These are phyloP conservation scores for Cercospora sp. DNA, from an alignment of 2,329 filamentous ascomycete species.

Conservation along the genomic window DNA sequence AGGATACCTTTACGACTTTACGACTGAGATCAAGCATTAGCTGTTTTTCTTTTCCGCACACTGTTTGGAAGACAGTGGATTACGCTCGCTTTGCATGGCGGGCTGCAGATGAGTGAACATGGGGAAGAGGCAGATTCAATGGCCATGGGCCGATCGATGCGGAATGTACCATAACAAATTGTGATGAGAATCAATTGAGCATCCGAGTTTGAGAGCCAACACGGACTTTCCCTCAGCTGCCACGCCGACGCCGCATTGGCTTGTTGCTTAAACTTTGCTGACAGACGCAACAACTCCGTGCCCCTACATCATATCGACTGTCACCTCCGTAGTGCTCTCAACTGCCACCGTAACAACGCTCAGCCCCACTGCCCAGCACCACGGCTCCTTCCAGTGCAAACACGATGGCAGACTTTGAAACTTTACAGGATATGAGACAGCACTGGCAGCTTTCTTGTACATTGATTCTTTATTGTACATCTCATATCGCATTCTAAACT, in stretches of 20 bases:
- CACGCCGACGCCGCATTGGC: not conserved
- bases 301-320: not conserved
- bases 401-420: not conserved
- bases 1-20: conserved; percentile 9
- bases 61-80: not conserved
- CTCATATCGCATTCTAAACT: not conserved
- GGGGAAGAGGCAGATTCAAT: not conserved
- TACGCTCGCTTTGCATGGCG: conserved; percentile 5
- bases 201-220: not conserved
- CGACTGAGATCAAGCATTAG: conserved; percentile 1
- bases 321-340: not conserved
- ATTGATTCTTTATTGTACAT: not conserved
- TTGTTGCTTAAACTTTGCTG: not conserved
- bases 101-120: not conserved
- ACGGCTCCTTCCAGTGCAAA: not conserved
- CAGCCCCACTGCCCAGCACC: not conserved
- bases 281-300: not conserved
- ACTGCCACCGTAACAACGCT: not conserved
- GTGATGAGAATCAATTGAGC: not conserved
- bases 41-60: not conserved
- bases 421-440: not conserved
- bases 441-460: not conserved
- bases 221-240: not conserved
- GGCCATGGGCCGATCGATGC: not conserved
- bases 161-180: conserved; percentile 12